Conservation (phyloP, 805 yeast genomes). For the Candida ascalaphidarum region DNA sequence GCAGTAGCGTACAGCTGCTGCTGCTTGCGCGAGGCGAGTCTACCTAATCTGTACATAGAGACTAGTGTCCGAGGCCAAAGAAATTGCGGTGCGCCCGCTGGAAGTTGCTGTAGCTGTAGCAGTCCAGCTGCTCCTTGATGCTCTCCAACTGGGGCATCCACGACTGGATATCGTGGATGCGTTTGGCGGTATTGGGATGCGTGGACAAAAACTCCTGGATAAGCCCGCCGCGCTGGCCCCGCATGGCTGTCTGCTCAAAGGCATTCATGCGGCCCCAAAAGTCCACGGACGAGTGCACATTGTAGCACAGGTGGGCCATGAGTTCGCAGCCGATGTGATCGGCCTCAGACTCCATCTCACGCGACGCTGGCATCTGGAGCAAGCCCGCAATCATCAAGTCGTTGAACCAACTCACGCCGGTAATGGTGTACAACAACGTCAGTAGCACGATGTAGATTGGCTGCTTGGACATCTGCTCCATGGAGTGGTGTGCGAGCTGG, state of each 20-base stretch:
- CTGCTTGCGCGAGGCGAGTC: too few relatives aligned
- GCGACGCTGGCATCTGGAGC: conserved; percentile 72
- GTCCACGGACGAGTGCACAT: conserved; percentile 63
- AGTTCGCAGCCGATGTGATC: conserved; percentile 89
- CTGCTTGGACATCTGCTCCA: conserved; percentile 70
- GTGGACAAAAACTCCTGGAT: conserved; percentile 69
- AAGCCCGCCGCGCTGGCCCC: conserved; percentile 5
- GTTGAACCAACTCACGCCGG: conserved; percentile 45
- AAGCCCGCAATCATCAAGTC: conserved; percentile 46
- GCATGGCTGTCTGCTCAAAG: conserved; percentile 18
- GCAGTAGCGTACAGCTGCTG: too few relatives aligned
- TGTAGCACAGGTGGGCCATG: conserved; percentile 84
- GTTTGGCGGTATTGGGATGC: conserved; percentile 76
- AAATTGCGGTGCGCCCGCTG: too few relatives aligned
- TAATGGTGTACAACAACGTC: conserved; percentile 41
- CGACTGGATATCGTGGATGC: conserved; percentile 57
- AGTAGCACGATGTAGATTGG: conserved; percentile 61
- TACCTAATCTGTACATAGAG: too few relatives aligned
- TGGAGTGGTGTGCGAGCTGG: conserved; percentile 85
- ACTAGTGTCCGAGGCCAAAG: too few relatives aligned
- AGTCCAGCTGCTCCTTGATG: conserved; percentile 33
- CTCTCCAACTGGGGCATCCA: conserved; percentile 59
- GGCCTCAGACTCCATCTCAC: conserved; percentile 95
- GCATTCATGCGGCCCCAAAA: conserved; percentile 79
- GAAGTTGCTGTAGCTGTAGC: conserved; percentile 16